Evolutionary conservation across 2,329 filamentous ascomycete species (phyloP).

Genomic region (Orbilia javanica): DNA sequence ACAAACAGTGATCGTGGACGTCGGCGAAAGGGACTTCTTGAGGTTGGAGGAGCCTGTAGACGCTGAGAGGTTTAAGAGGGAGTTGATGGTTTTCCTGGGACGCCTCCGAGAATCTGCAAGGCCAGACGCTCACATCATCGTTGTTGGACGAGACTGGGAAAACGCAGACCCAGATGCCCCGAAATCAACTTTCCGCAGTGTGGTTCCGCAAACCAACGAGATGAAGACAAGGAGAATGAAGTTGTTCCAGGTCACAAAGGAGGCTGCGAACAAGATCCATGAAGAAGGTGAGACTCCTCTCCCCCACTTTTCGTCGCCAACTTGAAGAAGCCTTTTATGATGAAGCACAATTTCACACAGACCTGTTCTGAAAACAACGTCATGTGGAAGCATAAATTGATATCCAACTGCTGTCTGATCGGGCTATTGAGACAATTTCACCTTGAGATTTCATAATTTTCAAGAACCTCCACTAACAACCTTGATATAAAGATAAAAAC

Average conservation of each 20-base stretch:
- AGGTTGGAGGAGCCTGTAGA: constrained; percentile 51
- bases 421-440: constrained; percentile 2
- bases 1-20: constrained; percentile 59
- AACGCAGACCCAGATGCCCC: constrained; percentile 43
- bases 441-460: background rate
- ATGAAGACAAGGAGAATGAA: constrained; percentile 36
- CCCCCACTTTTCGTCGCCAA: background rate
- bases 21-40: constrained; percentile 60
- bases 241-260: constrained; percentile 59
- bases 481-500: constrained; percentile 35
- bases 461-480: background rate
- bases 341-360: constrained; percentile 59
- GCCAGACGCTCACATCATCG: constrained; percentile 59
- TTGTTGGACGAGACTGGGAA: constrained; percentile 56
- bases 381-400: constrained; percentile 57
- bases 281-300: constrained; percentile 54
- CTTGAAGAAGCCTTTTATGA: constrained; percentile 38
- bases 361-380: constrained; percentile 58
- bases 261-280: constrained; percentile 38
- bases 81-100: constrained; percentile 59
- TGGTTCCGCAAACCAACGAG: constrained; percentile 33
- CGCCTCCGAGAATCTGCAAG: constrained; percentile 59
- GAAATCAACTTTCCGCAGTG: constrained; percentile 35
- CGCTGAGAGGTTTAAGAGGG: constrained; percentile 53
- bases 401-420: constrained; percentile 59